Evolutionary conservation across 1,284 basidiomycete genomes (phyloP), one percentile per base, ranked within the genome.

Genomic region (Leccinum holopus): DNA sequence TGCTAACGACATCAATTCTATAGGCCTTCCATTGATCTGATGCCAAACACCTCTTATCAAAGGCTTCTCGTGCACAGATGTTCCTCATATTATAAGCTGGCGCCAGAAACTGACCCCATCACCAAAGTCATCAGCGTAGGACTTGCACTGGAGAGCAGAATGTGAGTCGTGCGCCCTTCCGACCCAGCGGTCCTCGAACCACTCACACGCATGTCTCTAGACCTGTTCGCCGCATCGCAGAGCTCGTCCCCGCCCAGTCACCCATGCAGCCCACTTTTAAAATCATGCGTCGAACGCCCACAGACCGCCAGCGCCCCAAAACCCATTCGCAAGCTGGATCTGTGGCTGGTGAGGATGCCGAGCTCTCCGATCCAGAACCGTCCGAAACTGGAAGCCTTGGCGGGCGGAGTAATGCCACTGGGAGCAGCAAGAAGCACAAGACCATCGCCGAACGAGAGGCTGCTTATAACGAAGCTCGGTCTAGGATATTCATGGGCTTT

Each of bases 401-500:
- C 52, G 85, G 87, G 8, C 82, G 87, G 59, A 88, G 87, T 70
- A 86, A 81, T 69, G 78, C 83, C 12, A 84, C 84, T 16, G 82
- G 82, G 51, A 80, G 83, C 65, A 80, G 75, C 68, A 90, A 87
- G 76, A 87, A 88, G 70, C 81, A 82, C 39, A 84, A 85, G 77
- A 92, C 91, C 2, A 87, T 93, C 47, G 87, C 88, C 68, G 87
- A 92, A 73, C 87, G 92, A 55, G 90, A 90, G 70, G 92, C 90
- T 2, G 91, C 89, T 12, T 94, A 94, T 69, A 88, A 91, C 61
- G 86, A 90, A 73, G 91, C 91, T 33, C 85, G 92, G 52, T 87
- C 85, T 41, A 84, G 91, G 60, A 94, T 94, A 67, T 94, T 93
- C 77, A 87, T 88, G 83, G 86, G 77, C 63, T 91, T 91, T 68